Evolutionary conservation across 2,329 filamentous ascomycete species (phyloP), one percentile per base, ranked within the genome.

Genomic region (Cercospora zeae-maydis): DNA sequence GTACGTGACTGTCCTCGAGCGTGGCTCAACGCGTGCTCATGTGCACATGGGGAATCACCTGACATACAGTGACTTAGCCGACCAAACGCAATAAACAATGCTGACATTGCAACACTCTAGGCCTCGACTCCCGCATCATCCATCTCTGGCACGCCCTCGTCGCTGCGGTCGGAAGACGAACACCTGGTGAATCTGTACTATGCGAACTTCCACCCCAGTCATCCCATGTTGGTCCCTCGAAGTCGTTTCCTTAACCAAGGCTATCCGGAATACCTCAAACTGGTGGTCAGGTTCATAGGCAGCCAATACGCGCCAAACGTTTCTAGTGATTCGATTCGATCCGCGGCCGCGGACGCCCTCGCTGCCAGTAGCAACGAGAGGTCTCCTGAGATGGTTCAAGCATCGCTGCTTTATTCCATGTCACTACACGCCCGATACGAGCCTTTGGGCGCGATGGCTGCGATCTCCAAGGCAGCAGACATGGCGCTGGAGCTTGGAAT

Each of bases 401-500:
- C 91, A 2, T 82, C 95, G 73, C 77, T 96, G 49, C 80, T 96
- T 3, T 84, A 92, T 59, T 83, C 92, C 21, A 87, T 96, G 66
- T 88, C 87, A 0, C 81, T 96, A 7, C 91, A 96, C 73, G 90
- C 91, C 4, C 86, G 84, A 67, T 89, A 88, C 70, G 84, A 92
- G 67, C 86, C 89, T 47, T 83, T 86, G 27, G 86, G 86, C 72
- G 88, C 91, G 0, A 82, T 86, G 10, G 81, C 88, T 52, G 82
- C 91, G 16, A 83, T 96, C 19, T 78, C 80, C 10, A 83, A 87
- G 31, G 89, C 87, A 1, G 88, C 92, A 71, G 82, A 86, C 10
- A 76, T 93, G 52, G 90, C 92, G 1, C 78, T 96, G 9, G 86
- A 92, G 61, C 82, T 96, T 24, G 88, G 89, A 0, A 83, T 97